Base-by-base conservation (phyloP, 2,329 filamentous ascomycete species). In the Pestalotiopsis sp. region DNA sequence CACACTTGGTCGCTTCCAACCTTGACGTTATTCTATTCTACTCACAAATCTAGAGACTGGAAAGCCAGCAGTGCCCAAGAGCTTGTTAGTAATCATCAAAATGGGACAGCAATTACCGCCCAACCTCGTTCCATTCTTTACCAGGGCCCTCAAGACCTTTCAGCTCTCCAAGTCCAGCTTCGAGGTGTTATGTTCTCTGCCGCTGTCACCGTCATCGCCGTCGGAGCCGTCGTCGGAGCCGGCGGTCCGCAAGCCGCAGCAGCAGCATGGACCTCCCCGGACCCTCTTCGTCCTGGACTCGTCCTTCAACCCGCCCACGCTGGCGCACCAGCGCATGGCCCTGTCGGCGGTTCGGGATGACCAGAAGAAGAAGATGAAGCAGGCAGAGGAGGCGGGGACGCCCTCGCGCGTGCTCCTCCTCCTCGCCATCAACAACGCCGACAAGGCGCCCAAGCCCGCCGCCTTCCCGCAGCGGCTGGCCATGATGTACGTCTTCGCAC, bases 401-500 rank as follows among this genome's bases (percentile, higher is more conserved):
- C 25, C 23, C 2, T 76, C 79, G 36, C 78, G 87, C n/a, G 68
- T 92, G 4, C 75, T 92, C 58, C 80, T 92, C 0, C 80, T 92
- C 1, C 83, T 92, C 13, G 85, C 89, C 0, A 86, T 89, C 39
- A 86, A 89, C 69, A 92, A 92, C 73, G 90, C 90, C 3, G 90
- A 92, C 74, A 91, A 91, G 78, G 84, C 85, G 11, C 86, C 90
- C 5, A 89, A 88, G 70, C 91, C 93, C 0, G 92, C 91, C 0
- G 81, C 85, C 2, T 93, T 94, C 72, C 87, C 87, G 57, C 84
- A 92, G 66, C 83, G 93, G 4, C 80, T 95, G 38, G 85, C 85
- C 5, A 89, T 95, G 84, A 94, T 95, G 91, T 86, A 88, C 25
- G 79, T 87, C 0, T 91, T 95, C 72, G 91, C 90, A 2, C 77